Evolutionary conservation across 805 yeast genomes (phyloP), one percentile per base, ranked within the genome.

Genomic region (Ogataea wickerhamii): DNA sequence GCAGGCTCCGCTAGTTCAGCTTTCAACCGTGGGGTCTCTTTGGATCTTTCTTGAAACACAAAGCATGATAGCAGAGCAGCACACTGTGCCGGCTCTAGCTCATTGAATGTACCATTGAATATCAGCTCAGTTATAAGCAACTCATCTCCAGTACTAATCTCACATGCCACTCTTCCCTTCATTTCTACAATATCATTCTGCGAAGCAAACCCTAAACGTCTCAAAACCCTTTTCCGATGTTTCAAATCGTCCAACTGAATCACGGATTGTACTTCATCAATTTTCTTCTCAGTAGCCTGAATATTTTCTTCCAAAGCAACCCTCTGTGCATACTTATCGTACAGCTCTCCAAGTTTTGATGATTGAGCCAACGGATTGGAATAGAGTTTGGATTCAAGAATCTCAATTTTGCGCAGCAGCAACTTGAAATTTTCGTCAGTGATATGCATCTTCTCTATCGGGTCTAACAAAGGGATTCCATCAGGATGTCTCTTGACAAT

Each of bases 11-110:
- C 80, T 36, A 93, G 70, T 50, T 88, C 96, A 0, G 95, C 88
- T 51, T 85, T 80, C 51, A 93, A 69, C 48, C 91, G 76, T 36
- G 96, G 93, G 0, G 79, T 74, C 56, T 86, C 95, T 58, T 88
- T 88, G 28, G 95, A 85, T 55, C 94, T 77, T 59, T 94, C 99
- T 61, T 93, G 96, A 75, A 93, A 93, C 4, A 94, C 97, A 63
- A 91, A 93, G 65, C 97, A 88, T 25, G 96, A 88, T 36, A 93
- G 64, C 37, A 93, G 65, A 0, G 97, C 87, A 10, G 97, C 97
- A 61, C 94, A 80, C 60, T 88, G 96, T 52, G 86, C 95, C 2
- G 96, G 82, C 4, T 80, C 72, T 44, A 93, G 69, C 35, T 87
- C 96, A 52, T 81, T 87, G 68, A 93, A 93, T 18, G 86, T 84